A percentile compares a stretch with the other conserved stretches of the same genome.
Conservation (phyloP, 345 rosid genomes). For the Ricinus communis region DNA sequence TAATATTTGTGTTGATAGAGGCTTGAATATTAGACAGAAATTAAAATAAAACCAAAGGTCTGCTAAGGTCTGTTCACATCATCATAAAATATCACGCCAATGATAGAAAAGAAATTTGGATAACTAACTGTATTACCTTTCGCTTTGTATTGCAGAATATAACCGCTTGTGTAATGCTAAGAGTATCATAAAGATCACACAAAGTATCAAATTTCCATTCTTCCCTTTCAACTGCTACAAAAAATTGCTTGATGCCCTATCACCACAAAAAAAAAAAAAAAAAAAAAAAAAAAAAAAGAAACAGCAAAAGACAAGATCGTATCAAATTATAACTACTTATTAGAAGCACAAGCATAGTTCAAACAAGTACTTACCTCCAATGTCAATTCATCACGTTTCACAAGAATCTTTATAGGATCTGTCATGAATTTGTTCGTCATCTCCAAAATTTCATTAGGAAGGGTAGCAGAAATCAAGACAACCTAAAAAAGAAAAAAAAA, state of each 20-base stretch:
- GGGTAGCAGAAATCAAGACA: conserved; percentile 91
- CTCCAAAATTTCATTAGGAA: conserved; percentile 96
- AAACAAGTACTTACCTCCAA: conserved; percentile 56
- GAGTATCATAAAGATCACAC: conserved; percentile 93
- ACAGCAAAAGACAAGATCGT: conserved; percentile 1
- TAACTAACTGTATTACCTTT: conserved; percentile 49
- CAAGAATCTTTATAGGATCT: conserved; percentile 93
- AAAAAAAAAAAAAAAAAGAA: conserved; percentile 18
- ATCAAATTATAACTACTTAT: conserved; percentile 1
- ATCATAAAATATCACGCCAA: not conserved
- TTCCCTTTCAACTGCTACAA: conserved; percentile 92
- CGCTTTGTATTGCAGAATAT: conserved; percentile 96
- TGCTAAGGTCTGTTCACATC: not conserved
- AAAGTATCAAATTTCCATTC: conserved; percentile 99
- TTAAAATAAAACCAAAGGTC: not conserved
- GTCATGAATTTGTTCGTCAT: conserved; percentile 93
- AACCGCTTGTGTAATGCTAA: conserved; percentile 92
- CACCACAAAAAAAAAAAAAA: no score
- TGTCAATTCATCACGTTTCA: conserved; percentile 97
- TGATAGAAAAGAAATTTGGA: not conserved
- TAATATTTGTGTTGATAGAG: not conserved
- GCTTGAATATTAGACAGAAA: not conserved
- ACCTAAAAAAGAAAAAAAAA: conserved; percentile 57
- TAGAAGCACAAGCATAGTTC: not conserved
- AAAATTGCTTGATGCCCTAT: conserved; percentile 95